Conservation (phyloP, 2,329 filamentous ascomycete species). For the Neonectria neomacrospora region DNA sequence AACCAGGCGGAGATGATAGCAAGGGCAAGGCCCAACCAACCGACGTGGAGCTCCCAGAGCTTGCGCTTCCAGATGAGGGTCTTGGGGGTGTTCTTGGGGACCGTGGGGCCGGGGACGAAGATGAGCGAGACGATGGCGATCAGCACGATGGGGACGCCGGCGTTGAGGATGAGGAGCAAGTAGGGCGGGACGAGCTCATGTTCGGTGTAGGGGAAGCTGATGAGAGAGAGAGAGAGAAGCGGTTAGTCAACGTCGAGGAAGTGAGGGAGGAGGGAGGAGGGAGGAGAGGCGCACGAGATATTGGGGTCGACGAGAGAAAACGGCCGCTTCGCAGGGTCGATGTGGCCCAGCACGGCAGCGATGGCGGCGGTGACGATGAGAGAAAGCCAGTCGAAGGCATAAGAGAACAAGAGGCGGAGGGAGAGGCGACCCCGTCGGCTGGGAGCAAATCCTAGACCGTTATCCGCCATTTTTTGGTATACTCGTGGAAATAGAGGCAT, state of each 20-base stretch:
- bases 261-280: not conserved
- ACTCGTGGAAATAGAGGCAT: constrained; percentile 20
- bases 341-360: constrained; percentile 67
- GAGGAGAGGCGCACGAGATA: constrained; percentile 73
- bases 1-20: constrained; percentile 79
- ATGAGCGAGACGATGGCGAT: constrained; percentile 75
- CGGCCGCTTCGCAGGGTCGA: constrained; percentile 73
- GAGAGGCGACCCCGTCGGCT: constrained; percentile 43
- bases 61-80: constrained; percentile 80
- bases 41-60: constrained; percentile 89
- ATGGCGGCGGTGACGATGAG: constrained; percentile 69
- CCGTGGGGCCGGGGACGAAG: constrained; percentile 78
- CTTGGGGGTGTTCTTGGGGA: constrained; percentile 70
- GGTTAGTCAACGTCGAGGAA: not conserved
- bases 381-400: constrained; percentile 79
- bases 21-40: constrained; percentile 83
- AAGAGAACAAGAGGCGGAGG: constrained; percentile 65
- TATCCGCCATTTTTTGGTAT: constrained; percentile 44
- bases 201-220: constrained; percentile 74
- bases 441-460: constrained; percentile 32
- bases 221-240: constrained; percentile 7
- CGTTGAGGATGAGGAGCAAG: constrained; percentile 71
- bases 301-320: constrained; percentile 78
- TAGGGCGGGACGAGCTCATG: constrained; percentile 78
- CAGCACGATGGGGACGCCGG: constrained; percentile 72